Conservation (phyloP, 306 rosid genomes). For the Prunus mira region DNA sequence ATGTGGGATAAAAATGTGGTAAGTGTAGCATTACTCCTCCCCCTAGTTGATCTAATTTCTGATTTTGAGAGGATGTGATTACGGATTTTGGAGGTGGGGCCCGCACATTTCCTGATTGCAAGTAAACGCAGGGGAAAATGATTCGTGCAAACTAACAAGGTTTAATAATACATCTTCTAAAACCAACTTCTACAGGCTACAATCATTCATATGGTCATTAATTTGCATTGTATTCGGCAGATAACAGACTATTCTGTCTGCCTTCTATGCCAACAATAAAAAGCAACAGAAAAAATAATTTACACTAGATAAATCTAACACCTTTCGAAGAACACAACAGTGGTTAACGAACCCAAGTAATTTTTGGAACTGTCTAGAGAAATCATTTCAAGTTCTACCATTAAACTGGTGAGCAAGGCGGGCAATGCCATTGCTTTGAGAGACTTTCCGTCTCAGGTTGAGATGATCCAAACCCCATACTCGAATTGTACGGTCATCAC, state of each 20-base stretch:
- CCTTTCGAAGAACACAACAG: background rate
- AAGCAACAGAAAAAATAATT: background rate
- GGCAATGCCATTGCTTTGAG: slow-evolving; percentile 40
- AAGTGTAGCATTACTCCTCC: no score
- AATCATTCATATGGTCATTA: background rate
- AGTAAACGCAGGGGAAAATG: background rate
- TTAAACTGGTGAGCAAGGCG: slow-evolving; percentile 37
- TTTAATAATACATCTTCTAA: no score
- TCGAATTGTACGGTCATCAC: slow-evolving; percentile 69
- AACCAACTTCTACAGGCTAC: no score
- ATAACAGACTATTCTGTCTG: background rate
- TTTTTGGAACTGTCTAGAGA: background rate
- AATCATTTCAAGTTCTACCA: slow-evolving; percentile 42
- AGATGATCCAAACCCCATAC: slow-evolving; percentile 62
- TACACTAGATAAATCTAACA: background rate
- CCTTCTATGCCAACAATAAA: background rate
- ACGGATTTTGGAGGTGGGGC: no score
- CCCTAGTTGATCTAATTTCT: no score
- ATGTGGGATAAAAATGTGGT: no score
- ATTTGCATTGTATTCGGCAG: background rate
- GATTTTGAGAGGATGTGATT: no score
- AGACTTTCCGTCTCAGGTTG: slow-evolving; percentile 35
- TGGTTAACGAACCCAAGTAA: background rate
- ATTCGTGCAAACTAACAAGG: background rate
- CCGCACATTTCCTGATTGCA: no score